Evolutionary conservation across 2,329 filamentous ascomycete genomes (phyloP).

Genomic region (Apiospora marii): DNA sequence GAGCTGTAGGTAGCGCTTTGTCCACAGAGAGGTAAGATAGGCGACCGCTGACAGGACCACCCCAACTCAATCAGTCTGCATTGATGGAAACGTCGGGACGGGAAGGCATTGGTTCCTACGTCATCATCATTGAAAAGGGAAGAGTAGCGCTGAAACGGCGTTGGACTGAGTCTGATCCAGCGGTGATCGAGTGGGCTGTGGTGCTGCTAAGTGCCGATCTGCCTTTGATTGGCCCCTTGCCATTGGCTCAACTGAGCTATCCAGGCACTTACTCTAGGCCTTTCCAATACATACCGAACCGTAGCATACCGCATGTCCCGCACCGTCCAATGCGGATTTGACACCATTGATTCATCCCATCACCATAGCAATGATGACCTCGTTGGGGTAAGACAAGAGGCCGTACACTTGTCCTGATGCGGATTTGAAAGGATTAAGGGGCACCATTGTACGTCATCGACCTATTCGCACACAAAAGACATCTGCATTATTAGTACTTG

Average conservation of each 20-base stretch:
- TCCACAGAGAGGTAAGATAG: background rate
- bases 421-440: background rate
- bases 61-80: background rate
- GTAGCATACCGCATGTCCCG: background rate
- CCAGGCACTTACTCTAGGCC: background rate
- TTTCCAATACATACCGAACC: background rate
- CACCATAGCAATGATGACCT: slow-evolving; percentile 20
- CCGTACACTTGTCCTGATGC: background rate
- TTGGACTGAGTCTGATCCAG: slow-evolving; percentile 17
- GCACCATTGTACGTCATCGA: background rate
- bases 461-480: background rate
- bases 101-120: slow-evolving; percentile 9
- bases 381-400: background rate
- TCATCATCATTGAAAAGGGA: slow-evolving; percentile 18
- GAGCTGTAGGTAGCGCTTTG: slow-evolving; percentile 1
- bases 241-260: slow-evolving; percentile 12
- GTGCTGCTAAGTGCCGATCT: slow-evolving; percentile 13
- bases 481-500: background rate
- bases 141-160: slow-evolving; percentile 24
- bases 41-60: background rate
- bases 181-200: slow-evolving; percentile 21
- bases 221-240: background rate
- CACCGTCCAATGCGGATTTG: background rate
- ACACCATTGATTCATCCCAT: slow-evolving; percentile 17
- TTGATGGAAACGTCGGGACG: slow-evolving; percentile 21